Base-by-base conservation (phyloP, 2,329 filamentous ascomycete genomes). In the Davidsoniella virescens region DNA sequence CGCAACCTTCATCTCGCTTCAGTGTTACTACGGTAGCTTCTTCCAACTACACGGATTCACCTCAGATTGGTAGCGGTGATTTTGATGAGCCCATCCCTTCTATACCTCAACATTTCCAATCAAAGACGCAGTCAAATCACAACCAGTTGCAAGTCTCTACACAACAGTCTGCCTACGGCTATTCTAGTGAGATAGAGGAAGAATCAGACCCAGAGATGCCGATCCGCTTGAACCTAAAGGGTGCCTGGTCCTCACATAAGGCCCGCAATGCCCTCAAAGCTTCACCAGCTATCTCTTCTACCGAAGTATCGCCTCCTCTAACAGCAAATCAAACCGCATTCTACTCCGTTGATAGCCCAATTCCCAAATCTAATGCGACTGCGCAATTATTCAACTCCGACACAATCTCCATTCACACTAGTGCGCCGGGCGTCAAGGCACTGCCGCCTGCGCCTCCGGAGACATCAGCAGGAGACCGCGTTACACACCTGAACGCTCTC, bases 401-500 rank as follows among this genome's bases (percentile, higher is more conserved):
- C 49, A 53, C 52, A n/a, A 53, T 53, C 5, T 53, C 51, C 12
- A 47, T 53, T 17, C 51, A 53, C 16, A 50, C 44, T 12, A 41
- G 42, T 26, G 48, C 39, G 1, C 52, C 52, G 5, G 52, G 44
- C 61, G 41, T 70, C 68, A 84, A 84, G 61, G 70, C 70, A 5
- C 71, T 84, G 0, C 77, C 78, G 29, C 70, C 70, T 20, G 70
- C 76, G 8, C 80, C 81, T 1, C 73, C 76, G 3, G 79, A 84
- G 61, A 58, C 61, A 7, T 67, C 72, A 4, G 69, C 76, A 2
- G 69, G 73, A 36, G 79, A 82, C 59, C 80, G 80, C 25, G 75
- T 90, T 14, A 72, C 76, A 8, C 70, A 73, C 54, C 70, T 92
- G 20, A 76, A 82, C 58, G 76, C 79, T 4, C 74, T 77, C 57